These are phyloP conservation scores for Trichoderma atrobrunneum DNA, from an alignment of 2,329 filamentous ascomycete species.

Conservation along the genomic window DNA sequence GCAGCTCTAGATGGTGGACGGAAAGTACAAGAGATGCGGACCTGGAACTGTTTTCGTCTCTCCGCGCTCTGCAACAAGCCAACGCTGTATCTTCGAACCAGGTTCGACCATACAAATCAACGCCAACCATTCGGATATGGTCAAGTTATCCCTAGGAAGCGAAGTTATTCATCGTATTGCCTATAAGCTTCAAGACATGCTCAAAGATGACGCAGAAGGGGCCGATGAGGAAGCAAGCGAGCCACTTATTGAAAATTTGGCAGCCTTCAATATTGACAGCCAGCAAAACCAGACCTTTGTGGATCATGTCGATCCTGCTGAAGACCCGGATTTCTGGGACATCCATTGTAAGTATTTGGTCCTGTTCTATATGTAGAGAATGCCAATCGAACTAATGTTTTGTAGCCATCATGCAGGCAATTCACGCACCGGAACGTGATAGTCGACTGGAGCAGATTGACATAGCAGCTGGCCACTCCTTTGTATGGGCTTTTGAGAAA, in stretches of 20 bases:
- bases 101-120: background rate
- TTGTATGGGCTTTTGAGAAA: conserved; percentile 2
- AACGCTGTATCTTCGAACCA: background rate
- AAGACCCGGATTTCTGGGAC: conserved; percentile 1
- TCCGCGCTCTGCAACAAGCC: background rate
- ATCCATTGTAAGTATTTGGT: background rate
- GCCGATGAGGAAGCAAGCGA: background rate
- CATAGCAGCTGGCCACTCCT: background rate
- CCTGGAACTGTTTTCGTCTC: background rate
- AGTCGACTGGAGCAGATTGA: background rate
- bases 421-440: background rate
- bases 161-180: background rate
- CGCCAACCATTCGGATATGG: conserved; percentile 8
- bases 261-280: background rate
- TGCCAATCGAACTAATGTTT: background rate
- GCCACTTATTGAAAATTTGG: background rate
- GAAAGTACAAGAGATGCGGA: background rate
- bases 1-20: background rate
- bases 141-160: background rate
- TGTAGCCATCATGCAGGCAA: background rate
- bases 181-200: background rate
- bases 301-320: background rate
- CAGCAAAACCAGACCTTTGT: background rate
- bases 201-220: rapidly evolving
- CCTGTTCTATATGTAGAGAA: background rate